Evolutionary conservation across 1,284 basidiomycete species (phyloP), one percentile per base, ranked within the genome.

Genomic region (Apiotrichum veenhuisii): DNA sequence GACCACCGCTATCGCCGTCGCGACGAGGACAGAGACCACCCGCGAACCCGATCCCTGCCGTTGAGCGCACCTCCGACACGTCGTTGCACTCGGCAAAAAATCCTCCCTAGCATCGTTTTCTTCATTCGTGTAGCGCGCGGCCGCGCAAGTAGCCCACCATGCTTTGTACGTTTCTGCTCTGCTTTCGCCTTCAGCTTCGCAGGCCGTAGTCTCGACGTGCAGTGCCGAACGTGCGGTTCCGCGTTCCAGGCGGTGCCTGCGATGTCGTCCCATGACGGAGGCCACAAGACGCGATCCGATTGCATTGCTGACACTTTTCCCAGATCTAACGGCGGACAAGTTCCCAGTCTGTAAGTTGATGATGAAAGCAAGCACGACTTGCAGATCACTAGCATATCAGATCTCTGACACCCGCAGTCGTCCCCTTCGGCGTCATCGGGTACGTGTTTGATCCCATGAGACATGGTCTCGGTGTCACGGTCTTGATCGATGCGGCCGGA

Each of bases 311-410:
- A 60, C 55, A 43, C 23, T n/a, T n/a, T 10, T 86, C 38, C 2
- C 54, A 63, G 62, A 89, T 79, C 80, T 89, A 61, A 89, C 87
- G 48, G 84, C 87, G 61, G 87, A 88, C 81, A 82, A 83, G 73
- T 88, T 88, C 77, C 84, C 86, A 65, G 80, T 89, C 68, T 89
- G 87, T 88, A 66, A 79, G 87, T 82, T 17, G 9, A 26, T 5
- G 30, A 9, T 40, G 42, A 10, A 14, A 41, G 12, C 30, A 30
- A 30, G 30, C 12, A 12, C 26, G 2, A 2, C 5, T 15, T n/a
- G 5, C 14, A 10, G 7, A 11, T 23, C 1, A 20, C n/a, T n/a
- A n/a, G n/a, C n/a, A n/a, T n/a, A 12, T 14, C 20, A 20, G 50
- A 36, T 25, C 20, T 34, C 51, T 52, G 25, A 45, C 54, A 8